Base-by-base conservation (phyloP, 2,329 filamentous ascomycete genomes). In the Fusarium goolgardi region DNA sequence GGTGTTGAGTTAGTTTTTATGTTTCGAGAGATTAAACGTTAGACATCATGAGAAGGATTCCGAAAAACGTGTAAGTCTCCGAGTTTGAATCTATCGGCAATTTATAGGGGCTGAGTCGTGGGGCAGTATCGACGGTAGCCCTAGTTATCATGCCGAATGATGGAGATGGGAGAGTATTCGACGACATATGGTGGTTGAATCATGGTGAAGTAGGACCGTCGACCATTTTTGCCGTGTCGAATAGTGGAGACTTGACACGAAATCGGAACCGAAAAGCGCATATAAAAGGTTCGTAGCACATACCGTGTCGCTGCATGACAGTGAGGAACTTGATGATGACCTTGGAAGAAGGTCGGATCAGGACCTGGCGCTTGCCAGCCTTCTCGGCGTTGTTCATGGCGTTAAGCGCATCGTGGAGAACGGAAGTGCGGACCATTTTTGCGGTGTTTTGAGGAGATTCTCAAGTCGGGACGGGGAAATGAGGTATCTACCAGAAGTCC, bases 301-400 rank as follows among this genome's bases (percentile, higher is more conserved):
- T 96, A 98, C 96, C 96, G 87, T 99, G 96, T 85, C 92, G 93
- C 88, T 99, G 96, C 96, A 99, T 99, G 83, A 98, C 95, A 81
- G 88, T 88, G 81, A 99, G 88, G 91, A 98, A 99, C 90, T 98
- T 98, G 88, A 96, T 86, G 79, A 99, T 99, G 88, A 99, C 96
- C 92, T 99, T 99, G 84, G 96, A 98, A 83, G 89, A 92, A 78
- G 96, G 96, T 80, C 94, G 91, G 89, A 99, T 97, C 83, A 99
- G 81, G 81, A 98, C 96, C 88, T 99, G 96, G 81, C 96, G 94
- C 92, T 98, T 98, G 87, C 96, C 96, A 78, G 92, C 88, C 92
- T 99, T 98, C 90, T 99, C 96, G 88, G 96, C 96, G 85, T 99
- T 99, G 94, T 99, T 99, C 91, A 99, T 98, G 88, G 90, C 88